phyloP scores from a whole-genome alignment of 495 filamentous ascomycete genomes.

The Chlorociboria aeruginascens region DNA sequence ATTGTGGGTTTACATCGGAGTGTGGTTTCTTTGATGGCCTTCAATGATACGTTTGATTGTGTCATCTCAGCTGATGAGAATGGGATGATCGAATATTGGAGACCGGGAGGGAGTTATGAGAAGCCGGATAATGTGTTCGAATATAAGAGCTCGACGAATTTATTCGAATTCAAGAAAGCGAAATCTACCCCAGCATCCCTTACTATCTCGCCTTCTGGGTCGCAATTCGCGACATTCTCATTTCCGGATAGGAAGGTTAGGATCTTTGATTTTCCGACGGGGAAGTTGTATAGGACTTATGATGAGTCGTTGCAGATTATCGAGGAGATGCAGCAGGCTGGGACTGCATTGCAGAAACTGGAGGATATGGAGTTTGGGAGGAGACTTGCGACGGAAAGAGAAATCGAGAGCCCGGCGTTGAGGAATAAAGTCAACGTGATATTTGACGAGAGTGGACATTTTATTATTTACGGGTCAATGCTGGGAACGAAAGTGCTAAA shows the following conservation, averaged over 20 bases:
- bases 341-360: constrained; percentile 63
- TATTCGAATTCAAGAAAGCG: constrained; percentile 95
- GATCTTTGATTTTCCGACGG: constrained; percentile 83
- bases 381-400: constrained; percentile 75
- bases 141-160: constrained; percentile 80
- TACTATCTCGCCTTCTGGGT: constrained; percentile 72
- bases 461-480: constrained; percentile 88
- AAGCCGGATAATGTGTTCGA: constrained; percentile 88
- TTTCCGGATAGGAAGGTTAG: constrained; percentile 88
- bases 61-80: constrained; percentile 79
- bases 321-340: constrained; percentile 88
- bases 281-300: constrained; percentile 81
- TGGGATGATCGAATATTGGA: constrained; percentile 97
- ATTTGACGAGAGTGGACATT: constrained; percentile 94
- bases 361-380: constrained; percentile 89
- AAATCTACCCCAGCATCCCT: constrained; percentile 80
- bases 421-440: constrained; percentile 68
- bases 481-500: constrained; percentile 90
- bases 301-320: constrained; percentile 83
- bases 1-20: constrained; percentile 64
- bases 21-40: constrained; percentile 71
- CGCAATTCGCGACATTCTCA: constrained; percentile 80
- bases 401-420: constrained; percentile 56
- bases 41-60: constrained; percentile 82
- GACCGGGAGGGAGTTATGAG: constrained; percentile 64